Conservation (phyloP, 129 eudicot species). For the Lactuca saligna region DNA sequence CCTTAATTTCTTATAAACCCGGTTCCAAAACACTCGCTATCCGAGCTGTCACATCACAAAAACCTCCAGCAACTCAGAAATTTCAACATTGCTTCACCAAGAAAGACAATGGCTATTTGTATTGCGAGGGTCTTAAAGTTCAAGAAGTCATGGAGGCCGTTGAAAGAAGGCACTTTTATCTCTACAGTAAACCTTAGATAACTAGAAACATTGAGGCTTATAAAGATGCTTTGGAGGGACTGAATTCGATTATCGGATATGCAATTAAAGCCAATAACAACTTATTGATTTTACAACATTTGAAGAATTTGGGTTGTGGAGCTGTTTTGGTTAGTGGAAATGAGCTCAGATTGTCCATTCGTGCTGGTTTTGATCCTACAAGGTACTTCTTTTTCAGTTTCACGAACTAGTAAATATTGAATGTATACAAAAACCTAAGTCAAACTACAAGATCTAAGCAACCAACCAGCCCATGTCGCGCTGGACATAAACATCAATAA, state of each 20-base stretch:
- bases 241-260: constrained; percentile 78
- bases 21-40: constrained; percentile 34
- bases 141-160: constrained; percentile 68
- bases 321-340: constrained; percentile 98
- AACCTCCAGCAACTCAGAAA: constrained; percentile 41
- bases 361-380: constrained; percentile 88
- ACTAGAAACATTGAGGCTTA: constrained; percentile 91
- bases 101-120: constrained; percentile 69
- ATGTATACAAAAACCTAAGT: no score
- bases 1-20: constrained; percentile 44
- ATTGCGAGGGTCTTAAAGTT: constrained; percentile 74
- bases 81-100: constrained; percentile 75
- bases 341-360: constrained; percentile 76
- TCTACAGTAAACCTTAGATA: constrained; percentile 91
- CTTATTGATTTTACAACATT: constrained; percentile 78
- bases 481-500: no score
- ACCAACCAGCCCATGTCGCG: no score
- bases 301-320: constrained; percentile 72
- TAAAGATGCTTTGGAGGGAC: constrained; percentile 76
- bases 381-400: constrained; percentile 38
- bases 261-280: constrained; percentile 90
- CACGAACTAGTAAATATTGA: not conserved
- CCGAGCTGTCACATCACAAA: constrained; percentile 52
- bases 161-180: constrained; percentile 78
- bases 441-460: no score